phyloP scores from a whole-genome alignment of 139 green algal genomes.

The Raphidocelis subcapitata region DNA sequence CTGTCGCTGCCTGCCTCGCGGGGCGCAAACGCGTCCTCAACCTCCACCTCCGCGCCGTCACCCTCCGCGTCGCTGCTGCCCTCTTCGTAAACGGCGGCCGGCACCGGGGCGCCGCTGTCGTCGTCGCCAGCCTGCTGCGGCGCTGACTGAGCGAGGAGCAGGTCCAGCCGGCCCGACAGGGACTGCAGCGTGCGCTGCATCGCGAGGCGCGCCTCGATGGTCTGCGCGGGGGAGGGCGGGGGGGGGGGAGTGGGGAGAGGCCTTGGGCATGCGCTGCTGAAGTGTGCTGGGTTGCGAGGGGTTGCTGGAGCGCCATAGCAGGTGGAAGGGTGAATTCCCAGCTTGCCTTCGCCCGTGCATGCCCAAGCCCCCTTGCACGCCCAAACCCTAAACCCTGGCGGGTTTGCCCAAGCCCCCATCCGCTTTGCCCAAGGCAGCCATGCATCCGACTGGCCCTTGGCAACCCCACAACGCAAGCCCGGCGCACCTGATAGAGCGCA shows the following conservation, averaged over 20 bases:
- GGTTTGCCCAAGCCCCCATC: too few species aligned
- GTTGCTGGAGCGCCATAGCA: too few species aligned
- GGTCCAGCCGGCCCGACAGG: conserved; percentile 52
- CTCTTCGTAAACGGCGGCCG: conserved; percentile 29
- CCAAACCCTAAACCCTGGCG: too few species aligned
- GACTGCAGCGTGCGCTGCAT: conserved; percentile 44
- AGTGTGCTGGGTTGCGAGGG: too few species aligned
- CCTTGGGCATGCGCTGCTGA: too few species aligned
- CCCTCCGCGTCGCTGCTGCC: conserved; percentile 30
- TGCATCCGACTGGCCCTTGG: too few species aligned
- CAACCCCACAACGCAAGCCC: too few species aligned
- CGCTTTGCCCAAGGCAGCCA: too few species aligned
- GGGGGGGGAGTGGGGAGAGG: too few species aligned
- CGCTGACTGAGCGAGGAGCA: conserved; percentile 43
- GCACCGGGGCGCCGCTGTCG: neutral
- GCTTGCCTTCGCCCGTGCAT: too few species aligned
- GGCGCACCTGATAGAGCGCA: conserved; percentile 16
- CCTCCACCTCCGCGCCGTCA: conserved; percentile 23
- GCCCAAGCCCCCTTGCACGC: too few species aligned
- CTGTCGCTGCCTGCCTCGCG: neutral
- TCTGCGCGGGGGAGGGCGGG: conserved; percentile 2
- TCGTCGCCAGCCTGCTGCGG: neutral
- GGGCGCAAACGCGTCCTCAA: conserved; percentile 26
- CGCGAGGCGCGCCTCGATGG: conserved; percentile 51
- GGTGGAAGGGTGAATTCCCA: too few species aligned